Percentiles rank a stretch among this genome's conserved stretches.
Conservation (phyloP, 2,329 filamentous ascomycete species). For the Ceratocystis lukuohia region DNA sequence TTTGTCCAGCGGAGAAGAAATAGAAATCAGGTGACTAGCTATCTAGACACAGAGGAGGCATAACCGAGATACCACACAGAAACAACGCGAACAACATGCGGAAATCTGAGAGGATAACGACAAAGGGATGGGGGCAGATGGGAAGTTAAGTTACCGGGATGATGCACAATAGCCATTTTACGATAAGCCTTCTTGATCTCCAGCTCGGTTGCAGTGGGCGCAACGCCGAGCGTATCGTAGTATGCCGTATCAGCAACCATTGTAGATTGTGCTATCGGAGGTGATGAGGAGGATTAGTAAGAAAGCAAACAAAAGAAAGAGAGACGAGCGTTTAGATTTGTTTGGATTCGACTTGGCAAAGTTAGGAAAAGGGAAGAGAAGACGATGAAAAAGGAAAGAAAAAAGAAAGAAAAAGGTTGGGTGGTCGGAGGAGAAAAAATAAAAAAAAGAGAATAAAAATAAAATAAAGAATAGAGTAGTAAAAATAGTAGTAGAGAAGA, state of each 20-base stretch:
- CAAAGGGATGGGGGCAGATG: slow-evolving; percentile 1
- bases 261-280: slow-evolving; percentile 17
- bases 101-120: neutral
- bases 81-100: neutral
- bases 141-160: slow-evolving; percentile 50
- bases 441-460: slow-evolving; percentile 17
- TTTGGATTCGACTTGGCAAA: no score
- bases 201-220: slow-evolving; percentile 71
- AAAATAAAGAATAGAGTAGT: slow-evolving; percentile 11
- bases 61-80: neutral
- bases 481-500: no score
- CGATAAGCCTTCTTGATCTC: slow-evolving; percentile 97
- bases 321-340: neutral
- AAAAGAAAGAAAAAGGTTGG: slow-evolving; percentile 5
- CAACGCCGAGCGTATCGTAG: slow-evolving; percentile 75
- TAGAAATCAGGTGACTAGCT: neutral
- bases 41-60: neutral
- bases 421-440: slow-evolving; percentile 12
- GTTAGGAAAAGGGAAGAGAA: neutral
- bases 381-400: neutral
- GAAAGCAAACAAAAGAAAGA: neutral
- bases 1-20: neutral
- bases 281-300: neutral
- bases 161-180: slow-evolving; percentile 85
- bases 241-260: slow-evolving; percentile 86